These are phyloP conservation scores for Abelmoschus esculentus DNA, from an alignment of 345 rosid genomes.

Conservation along the genomic window DNA sequence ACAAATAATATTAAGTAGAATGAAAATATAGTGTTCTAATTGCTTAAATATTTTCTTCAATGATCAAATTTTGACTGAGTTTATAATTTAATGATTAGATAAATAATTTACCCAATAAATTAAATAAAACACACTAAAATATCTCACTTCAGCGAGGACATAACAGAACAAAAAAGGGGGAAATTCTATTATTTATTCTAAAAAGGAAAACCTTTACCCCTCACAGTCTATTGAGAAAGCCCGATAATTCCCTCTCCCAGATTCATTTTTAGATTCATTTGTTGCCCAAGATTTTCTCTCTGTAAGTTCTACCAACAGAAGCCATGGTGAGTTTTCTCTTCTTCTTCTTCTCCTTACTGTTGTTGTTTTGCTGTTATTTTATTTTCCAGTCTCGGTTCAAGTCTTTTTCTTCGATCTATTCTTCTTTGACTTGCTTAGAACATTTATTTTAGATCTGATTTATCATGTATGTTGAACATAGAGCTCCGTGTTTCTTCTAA, in stretches of 20 bases:
- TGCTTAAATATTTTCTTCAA: no score
- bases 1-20: no score
- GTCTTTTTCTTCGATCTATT: neutral
- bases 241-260: neutral
- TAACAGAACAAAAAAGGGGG: no score
- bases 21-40: no score
- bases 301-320: neutral
- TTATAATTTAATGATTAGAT: no score
- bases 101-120: neutral
- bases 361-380: neutral
- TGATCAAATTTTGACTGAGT: no score
- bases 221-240: neutral
- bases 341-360: no score
- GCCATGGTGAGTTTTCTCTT: constrained; percentile 1
- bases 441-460: neutral
- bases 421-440: neutral
- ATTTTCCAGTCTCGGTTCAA: neutral
- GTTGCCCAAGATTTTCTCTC: constrained; percentile 6
- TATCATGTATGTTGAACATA: no score
- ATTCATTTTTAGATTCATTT: neutral
- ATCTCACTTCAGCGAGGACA: neutral
- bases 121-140: neutral
- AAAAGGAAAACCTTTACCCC: neutral
- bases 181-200: neutral
- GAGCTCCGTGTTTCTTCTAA: no score